These are phyloP conservation scores for Lactarius evosmus DNA, from an alignment of 768 basidiomycete genomes.

Conservation along the genomic window DNA sequence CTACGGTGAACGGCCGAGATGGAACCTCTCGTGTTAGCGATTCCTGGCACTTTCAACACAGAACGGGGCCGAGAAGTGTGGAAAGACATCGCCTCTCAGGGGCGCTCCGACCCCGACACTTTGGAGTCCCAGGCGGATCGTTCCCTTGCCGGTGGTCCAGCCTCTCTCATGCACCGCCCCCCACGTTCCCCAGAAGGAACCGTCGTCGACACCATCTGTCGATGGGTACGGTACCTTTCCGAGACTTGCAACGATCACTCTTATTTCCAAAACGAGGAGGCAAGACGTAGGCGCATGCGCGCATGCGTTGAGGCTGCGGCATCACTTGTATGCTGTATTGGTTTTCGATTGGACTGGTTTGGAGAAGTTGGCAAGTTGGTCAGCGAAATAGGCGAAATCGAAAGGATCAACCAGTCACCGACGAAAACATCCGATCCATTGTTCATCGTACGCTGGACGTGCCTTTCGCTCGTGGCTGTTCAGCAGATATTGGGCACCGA, in stretches of 20 bases:
- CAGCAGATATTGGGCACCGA: background rate
- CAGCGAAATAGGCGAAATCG: background rate
- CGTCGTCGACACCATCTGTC: too few species aligned
- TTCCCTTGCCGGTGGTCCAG: too few species aligned
- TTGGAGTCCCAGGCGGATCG: too few species aligned
- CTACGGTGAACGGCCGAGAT: too few species aligned
- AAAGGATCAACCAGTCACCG: background rate
- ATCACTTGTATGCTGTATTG: conserved; percentile 13
- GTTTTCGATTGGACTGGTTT: conserved; percentile 12
- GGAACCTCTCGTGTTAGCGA: too few species aligned
- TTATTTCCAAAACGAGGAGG: conserved; percentile 3
- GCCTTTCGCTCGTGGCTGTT: conserved; percentile 18
- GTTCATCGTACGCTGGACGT: conserved; percentile 20
- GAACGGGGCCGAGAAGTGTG: too few species aligned
- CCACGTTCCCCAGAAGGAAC: too few species aligned
- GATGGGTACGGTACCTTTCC: conserved; percentile 3
- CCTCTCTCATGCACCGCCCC: too few species aligned
- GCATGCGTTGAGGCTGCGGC: conserved; percentile 17
- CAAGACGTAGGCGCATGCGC: conserved; percentile 11
- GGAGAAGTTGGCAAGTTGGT: background rate
- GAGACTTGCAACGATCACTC: conserved; percentile 11
- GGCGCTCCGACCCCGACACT: too few species aligned
- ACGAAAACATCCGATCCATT: too few species aligned
- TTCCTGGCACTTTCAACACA: too few species aligned
- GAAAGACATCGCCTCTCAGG: too few species aligned